Evolutionary conservation across 23 red algal genomes (phyloP).

Genomic region (Gracilaria vermiculophylla): DNA sequence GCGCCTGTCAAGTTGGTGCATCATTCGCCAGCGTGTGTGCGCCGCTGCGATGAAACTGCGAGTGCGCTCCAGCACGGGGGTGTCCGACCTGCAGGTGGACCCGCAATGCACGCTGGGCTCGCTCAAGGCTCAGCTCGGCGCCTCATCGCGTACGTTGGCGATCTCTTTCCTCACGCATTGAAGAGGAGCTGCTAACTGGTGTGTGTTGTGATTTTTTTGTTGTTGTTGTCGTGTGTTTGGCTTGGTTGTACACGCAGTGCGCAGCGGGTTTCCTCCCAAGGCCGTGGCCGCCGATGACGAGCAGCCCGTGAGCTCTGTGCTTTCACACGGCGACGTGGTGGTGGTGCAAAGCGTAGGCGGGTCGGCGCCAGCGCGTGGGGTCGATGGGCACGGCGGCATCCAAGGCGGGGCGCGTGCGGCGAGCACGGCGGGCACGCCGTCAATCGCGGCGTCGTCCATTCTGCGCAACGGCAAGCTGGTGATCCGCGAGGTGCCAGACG

Average conservation of each 20-base stretch:
- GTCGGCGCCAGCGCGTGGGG: no score
- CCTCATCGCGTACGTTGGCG: conserved; percentile 34
- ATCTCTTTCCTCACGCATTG: no score
- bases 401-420: no score
- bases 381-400: no score
- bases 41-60: conserved; percentile 22
- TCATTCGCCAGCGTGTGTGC: no score
- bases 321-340: conserved; percentile 45
- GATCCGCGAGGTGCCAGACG: conserved; percentile 86
- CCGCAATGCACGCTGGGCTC: background rate
- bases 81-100: conserved; percentile 32
- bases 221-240: no score
- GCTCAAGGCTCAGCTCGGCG: conserved; percentile 23
- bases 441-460: conserved; percentile 28
- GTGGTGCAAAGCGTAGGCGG: no score
- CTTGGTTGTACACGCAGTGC: no score
- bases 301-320: background rate
- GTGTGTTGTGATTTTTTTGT: no score
- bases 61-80: conserved; percentile 47
- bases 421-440: background rate
- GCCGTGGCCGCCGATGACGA: conserved; percentile 40
- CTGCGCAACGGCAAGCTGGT: conserved; percentile 43
- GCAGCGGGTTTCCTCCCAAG: conserved; percentile 50
- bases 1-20: no score
- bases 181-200: no score